Conservation (phyloP, 1,284 basidiomycete species). For the Ceratobasidium sp. region DNA sequence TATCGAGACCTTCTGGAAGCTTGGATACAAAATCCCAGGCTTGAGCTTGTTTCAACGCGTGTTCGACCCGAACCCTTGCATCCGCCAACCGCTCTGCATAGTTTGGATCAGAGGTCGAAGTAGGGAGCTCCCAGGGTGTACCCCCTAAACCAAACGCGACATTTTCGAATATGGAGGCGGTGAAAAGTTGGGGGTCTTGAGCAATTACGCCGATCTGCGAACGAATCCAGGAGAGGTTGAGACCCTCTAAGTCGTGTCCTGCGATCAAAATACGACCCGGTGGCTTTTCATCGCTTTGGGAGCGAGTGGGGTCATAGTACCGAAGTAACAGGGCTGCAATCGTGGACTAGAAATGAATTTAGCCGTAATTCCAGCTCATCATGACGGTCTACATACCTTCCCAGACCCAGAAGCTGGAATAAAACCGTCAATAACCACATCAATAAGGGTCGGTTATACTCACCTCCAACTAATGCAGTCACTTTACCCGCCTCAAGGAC, state of each 20-base stretch:
- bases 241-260: constrained; percentile 56
- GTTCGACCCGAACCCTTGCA: constrained; percentile 52
- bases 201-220: constrained; percentile 61
- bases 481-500: constrained; percentile 58
- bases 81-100: constrained; percentile 52
- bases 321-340: constrained; percentile 59
- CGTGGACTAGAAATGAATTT: constrained; percentile 55
- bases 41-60: constrained; percentile 57
- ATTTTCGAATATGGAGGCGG: constrained; percentile 61
- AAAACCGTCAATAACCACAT: background rate
- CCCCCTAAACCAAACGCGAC: constrained; percentile 60
- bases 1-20: constrained; percentile 60
- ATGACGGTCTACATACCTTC: no score
- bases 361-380: no score
- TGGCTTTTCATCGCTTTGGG: constrained; percentile 40
- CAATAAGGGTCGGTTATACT: background rate
- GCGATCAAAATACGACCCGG: constrained; percentile 54
- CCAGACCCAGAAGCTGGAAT: constrained; percentile 58
- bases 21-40: constrained; percentile 61
- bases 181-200: constrained; percentile 61
- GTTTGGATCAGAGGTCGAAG: constrained; percentile 49
- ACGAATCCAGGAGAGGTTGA: constrained; percentile 61
- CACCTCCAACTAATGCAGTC: constrained; percentile 60
- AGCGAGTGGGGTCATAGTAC: constrained; percentile 60
- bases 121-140: constrained; percentile 52